Percentiles rank a stretch among this genome's conserved stretches.
Evolutionary conservation across 495 filamentous ascomycete species (phyloP).

Genomic region (Penicillium herquei): DNA sequence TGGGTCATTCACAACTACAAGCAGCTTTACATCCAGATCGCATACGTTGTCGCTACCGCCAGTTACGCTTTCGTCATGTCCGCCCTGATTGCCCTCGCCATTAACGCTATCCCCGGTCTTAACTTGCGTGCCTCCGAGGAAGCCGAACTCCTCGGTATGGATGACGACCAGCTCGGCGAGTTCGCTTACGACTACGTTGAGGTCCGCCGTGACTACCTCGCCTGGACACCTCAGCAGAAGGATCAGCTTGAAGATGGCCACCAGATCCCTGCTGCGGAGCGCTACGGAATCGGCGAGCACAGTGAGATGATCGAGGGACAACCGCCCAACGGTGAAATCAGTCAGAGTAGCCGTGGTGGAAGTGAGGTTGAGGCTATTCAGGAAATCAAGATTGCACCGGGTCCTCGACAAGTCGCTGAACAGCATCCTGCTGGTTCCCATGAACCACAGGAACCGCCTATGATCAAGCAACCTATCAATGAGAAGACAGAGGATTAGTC

Average conservation of each 20-base stretch:
- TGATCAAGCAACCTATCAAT: conserved; percentile 16
- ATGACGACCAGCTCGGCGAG: conserved; percentile 97
- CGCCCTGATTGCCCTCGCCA: conserved; percentile 73
- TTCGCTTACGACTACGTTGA: conserved; percentile 99
- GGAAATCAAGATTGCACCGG: conserved; percentile 36
- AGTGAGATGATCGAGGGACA: conserved; percentile 62
- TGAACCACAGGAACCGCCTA: conserved; percentile 10
- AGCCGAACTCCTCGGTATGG: conserved; percentile 97
- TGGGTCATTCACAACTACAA: conserved; percentile 87
- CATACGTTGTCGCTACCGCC: conserved; percentile 75
- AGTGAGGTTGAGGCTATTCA: conserved; percentile 36
- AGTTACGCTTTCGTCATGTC: conserved; percentile 84
- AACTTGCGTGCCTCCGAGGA: conserved; percentile 90
- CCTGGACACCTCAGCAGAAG: conserved; percentile 86
- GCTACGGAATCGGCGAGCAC: conserved; percentile 82
- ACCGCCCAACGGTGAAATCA: conserved; percentile 46
- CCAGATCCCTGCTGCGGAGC: conserved; percentile 63
- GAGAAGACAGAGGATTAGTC: conserved; percentile 24
- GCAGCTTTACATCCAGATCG: conserved; percentile 89
- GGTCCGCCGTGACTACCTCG: conserved; percentile 93
- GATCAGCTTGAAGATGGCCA: conserved; percentile 62
- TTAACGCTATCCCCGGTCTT: conserved; percentile 87
- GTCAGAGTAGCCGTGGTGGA: conserved; percentile 40
- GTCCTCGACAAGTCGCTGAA: conserved; percentile 35
- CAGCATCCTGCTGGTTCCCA: conserved; percentile 28